Conservation (phyloP, 208 protist species). For the Leishmania guyanensis region DNA sequence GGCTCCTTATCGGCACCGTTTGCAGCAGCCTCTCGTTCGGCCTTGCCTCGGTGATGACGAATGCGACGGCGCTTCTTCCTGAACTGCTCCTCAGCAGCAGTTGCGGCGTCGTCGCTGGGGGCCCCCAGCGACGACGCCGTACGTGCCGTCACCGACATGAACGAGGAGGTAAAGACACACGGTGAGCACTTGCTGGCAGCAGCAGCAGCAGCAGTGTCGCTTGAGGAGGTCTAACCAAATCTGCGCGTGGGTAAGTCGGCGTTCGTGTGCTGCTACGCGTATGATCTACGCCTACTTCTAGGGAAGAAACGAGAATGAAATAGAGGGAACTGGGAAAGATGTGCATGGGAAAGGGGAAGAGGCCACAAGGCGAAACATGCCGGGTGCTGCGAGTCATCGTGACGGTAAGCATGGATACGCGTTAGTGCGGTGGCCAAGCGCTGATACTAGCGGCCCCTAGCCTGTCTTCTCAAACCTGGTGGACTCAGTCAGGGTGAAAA, state of each 20-base stretch:
- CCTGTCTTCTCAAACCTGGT: not conserved
- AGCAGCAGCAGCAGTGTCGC: not conserved
- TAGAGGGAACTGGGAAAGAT: not conserved
- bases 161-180: not conserved
- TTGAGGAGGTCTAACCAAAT: not conserved
- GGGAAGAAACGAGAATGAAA: not conserved
- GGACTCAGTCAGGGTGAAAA: not conserved
- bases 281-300: not conserved
- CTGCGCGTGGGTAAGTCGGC: not conserved
- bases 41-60: conserved; percentile 65
- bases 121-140: not conserved
- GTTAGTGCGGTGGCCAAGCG: not conserved
- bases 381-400: not conserved
- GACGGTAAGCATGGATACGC: not conserved
- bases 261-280: not conserved
- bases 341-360: not conserved
- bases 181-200: not conserved
- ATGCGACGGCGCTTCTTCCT: conserved; percentile 42
- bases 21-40: conserved; percentile 27
- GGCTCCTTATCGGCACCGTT: not conserved
- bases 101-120: not conserved
- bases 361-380: not conserved
- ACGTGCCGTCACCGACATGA: not conserved
- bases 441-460: not conserved
- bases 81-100: conserved; percentile 4